A percentile compares a stretch with the other conserved stretches of the same genome.
phyloP scores from a whole-genome alignment of 495 filamentous ascomycete genomes.

The Cudoniella acicularis region DNA sequence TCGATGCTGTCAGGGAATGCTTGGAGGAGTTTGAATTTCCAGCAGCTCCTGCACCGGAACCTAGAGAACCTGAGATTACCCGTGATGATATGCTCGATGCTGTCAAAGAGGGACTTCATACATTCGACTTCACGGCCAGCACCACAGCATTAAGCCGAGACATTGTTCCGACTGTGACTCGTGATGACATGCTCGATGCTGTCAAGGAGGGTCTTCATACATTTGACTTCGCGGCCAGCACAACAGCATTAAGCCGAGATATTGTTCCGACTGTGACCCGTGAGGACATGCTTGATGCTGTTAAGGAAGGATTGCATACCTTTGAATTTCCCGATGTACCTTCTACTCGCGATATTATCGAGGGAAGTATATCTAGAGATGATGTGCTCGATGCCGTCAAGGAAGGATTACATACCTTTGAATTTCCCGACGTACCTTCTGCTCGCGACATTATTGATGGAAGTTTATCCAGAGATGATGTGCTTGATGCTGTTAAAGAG shows the following conservation, averaged over 20 bases:
- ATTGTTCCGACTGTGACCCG: too few species aligned
- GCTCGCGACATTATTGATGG: neutral
- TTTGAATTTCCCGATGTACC: too few species aligned
- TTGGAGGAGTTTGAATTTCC: conserved; percentile 71
- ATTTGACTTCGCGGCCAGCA: too few species aligned
- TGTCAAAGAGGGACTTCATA: conserved; percentile 47
- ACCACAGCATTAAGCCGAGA: conserved; percentile 8
- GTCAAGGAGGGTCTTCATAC: conserved; percentile 45
- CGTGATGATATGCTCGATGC: conserved; percentile 51
- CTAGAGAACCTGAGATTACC: conserved; percentile 40
- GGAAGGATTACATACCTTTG: conserved; percentile 66
- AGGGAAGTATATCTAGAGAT: too few species aligned
- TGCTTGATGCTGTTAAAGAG: conserved; percentile 70
- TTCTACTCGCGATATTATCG: too few species aligned
- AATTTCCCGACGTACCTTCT: conserved; percentile 46
- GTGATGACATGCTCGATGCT: conserved; percentile 48
- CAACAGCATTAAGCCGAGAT: too few species aligned
- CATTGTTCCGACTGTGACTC: conserved; percentile 13
- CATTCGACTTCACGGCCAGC: conserved; percentile 35
- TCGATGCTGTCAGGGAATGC: conserved; percentile 71
- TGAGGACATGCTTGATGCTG: conserved; percentile 68
- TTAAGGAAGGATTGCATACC: conserved; percentile 42
- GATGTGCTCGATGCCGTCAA: conserved; percentile 69
- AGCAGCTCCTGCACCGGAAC: conserved; percentile 35
- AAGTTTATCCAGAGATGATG: conserved; percentile 57